These are phyloP conservation scores for Pyracantha coccinea DNA, from an alignment of 331 rosid genomes.

Conservation along the genomic window DNA sequence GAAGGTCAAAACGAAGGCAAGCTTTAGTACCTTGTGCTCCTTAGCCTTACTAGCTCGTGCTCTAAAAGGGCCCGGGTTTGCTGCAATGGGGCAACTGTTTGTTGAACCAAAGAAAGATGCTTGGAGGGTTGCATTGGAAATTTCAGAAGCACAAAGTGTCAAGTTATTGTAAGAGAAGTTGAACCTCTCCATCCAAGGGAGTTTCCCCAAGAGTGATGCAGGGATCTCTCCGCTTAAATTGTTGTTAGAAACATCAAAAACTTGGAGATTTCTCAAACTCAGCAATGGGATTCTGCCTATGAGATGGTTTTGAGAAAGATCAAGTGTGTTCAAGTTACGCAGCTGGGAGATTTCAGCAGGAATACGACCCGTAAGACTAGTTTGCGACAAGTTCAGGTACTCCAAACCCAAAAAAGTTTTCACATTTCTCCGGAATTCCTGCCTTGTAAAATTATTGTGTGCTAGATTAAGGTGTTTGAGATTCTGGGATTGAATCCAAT, in stretches of 20 bases:
- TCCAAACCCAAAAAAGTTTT: conserved; percentile 48
- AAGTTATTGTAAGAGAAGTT: conserved; percentile 92
- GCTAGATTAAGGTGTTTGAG: conserved; percentile 80
- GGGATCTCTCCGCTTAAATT: conserved; percentile 82
- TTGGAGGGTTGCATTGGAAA: conserved; percentile 36
- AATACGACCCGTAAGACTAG: conserved; percentile 57
- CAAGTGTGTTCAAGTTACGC: conserved; percentile 51
- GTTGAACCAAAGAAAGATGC: conserved; percentile 58
- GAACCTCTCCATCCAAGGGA: conserved; percentile 63
- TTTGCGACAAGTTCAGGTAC: conserved; percentile 69
- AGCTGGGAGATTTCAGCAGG: conserved; percentile 52
- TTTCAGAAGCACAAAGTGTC: conserved; percentile 60
- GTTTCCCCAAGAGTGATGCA: conserved; percentile 40
- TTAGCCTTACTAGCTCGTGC: conserved; percentile 22
- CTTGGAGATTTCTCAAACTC: conserved; percentile 34
- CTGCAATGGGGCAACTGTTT: conserved; percentile 85
- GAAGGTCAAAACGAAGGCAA: conserved; percentile 68
- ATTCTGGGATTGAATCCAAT: conserved; percentile 42
- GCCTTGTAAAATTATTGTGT: conserved; percentile 61
- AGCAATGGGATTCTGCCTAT: conserved; percentile 49
- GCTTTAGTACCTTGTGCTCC: conserved; percentile 44
- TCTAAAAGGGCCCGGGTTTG: conserved; percentile 48
- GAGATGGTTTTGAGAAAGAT: conserved; percentile 77
- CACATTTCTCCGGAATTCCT: conserved; percentile 42
- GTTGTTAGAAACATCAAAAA: conserved; percentile 75